Percentiles rank a stretch among this genome's conserved stretches.
Evolutionary conservation across 371 early-diverging fungal genomes (phyloP).

Genomic region (Actinomortierella ambigua): DNA sequence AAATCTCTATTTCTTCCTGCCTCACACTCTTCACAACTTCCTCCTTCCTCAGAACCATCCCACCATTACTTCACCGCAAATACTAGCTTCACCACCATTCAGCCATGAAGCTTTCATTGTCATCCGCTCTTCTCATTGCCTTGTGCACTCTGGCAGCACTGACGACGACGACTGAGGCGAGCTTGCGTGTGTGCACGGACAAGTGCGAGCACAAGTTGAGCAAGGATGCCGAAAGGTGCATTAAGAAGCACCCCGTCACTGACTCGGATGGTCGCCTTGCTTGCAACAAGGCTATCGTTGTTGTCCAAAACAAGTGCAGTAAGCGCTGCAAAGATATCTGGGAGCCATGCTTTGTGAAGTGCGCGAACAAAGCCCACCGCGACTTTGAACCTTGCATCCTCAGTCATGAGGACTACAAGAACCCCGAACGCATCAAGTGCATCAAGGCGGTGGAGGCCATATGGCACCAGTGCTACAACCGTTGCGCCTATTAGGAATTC

Average conservation of each 20-base stretch:
- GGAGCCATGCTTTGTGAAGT: constrained; percentile 1
- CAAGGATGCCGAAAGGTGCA: constrained; percentile 5
- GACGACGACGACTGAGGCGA: constrained; percentile 4
- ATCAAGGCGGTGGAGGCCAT: constrained; percentile 5
- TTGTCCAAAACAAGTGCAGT: background rate
- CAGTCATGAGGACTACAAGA: constrained; percentile 3
- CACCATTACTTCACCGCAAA: background rate
- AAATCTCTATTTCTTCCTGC: too few relatives aligned
- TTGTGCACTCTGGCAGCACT: constrained; percentile 4
- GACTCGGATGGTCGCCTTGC: constrained; percentile 10
- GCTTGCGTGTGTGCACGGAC: background rate
- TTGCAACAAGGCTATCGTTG: background rate
- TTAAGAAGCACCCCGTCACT: constrained; percentile 10
- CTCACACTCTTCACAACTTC: too few relatives aligned
- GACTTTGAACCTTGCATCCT: constrained; percentile 7
- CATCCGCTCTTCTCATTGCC: constrained; percentile 10
- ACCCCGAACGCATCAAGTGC: constrained; percentile 11
- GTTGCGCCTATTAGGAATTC: too few relatives aligned
- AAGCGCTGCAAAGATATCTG: background rate
- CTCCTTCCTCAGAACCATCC: constrained; percentile 1
- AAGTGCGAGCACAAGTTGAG: background rate
- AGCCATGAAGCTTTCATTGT: constrained; percentile 9
- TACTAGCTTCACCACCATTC: too few relatives aligned
- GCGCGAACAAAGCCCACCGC: background rate
- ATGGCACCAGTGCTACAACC: background rate